phyloP scores from a whole-genome alignment of 2,329 filamentous ascomycete genomes.

The Balansia obtecta region DNA sequence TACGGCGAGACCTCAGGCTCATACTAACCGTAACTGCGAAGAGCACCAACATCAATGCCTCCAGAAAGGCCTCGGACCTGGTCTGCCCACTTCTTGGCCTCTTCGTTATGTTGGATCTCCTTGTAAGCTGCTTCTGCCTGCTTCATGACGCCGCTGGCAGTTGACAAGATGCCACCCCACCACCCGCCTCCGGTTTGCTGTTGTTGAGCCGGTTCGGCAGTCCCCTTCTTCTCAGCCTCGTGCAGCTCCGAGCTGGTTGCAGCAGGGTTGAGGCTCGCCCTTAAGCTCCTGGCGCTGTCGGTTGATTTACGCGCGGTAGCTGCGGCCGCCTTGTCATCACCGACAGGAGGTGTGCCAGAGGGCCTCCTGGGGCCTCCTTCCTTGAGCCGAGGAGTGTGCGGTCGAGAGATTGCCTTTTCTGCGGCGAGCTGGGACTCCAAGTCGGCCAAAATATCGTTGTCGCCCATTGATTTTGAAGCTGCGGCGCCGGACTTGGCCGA shows the following conservation, averaged over 20 bases:
- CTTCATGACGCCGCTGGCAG: conserved; percentile 76
- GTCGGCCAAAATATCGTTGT: conserved; percentile 75
- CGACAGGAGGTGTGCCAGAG: conserved; percentile 38
- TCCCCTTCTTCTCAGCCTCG: conserved; percentile 40
- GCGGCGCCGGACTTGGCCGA: conserved; percentile 34
- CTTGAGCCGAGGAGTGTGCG: conserved; percentile 68
- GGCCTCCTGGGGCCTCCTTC: conserved; percentile 33
- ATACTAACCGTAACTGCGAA: conserved; percentile 37
- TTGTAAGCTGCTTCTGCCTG: conserved; percentile 88
- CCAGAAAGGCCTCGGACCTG: conserved; percentile 59
- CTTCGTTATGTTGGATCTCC: conserved; percentile 91
- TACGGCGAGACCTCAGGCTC: not conserved
- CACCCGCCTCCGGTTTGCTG: conserved; percentile 53
- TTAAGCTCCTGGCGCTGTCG: conserved; percentile 62
- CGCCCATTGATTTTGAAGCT: conserved; percentile 34
- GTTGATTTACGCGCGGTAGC: conserved; percentile 52
- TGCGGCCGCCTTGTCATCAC: conserved; percentile 48
- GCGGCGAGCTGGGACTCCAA: conserved; percentile 62
- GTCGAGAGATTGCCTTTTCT: conserved; percentile 59
- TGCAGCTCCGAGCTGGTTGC: conserved; percentile 50
- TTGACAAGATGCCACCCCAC: conserved; percentile 80
- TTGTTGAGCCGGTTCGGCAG: conserved; percentile 29
- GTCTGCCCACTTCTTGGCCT: conserved; percentile 91
- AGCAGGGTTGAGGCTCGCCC: conserved; percentile 59
- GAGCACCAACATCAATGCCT: conserved; percentile 56